A percentile compares a stretch with the other conserved stretches of the same genome.
phyloP scores from a whole-genome alignment of 441 rosid species.

The Gossypium schwendimanii region DNA sequence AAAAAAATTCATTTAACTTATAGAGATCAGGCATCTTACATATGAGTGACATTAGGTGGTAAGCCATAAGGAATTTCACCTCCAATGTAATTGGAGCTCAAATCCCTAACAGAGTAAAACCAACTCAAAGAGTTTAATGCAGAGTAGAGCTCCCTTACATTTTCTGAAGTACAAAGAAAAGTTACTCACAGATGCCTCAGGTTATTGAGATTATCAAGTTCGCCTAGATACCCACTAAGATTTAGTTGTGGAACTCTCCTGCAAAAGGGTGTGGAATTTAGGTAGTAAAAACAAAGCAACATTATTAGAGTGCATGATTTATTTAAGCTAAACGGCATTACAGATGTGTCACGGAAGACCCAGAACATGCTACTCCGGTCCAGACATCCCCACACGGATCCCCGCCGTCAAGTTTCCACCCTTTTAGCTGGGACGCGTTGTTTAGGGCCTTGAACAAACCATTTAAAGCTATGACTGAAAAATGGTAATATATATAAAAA shows the following conservation, averaged over 20 bases:
- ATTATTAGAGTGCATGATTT: neutral
- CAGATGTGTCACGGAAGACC: slow-evolving; percentile 63
- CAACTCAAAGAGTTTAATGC: slow-evolving; percentile 10
- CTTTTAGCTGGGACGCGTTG: slow-evolving; percentile 51
- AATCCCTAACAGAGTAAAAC: slow-evolving; percentile 47
- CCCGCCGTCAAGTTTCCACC: slow-evolving; percentile 67
- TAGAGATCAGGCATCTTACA: slow-evolving; percentile 45
- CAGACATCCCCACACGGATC: slow-evolving; percentile 85
- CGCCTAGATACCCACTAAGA: slow-evolving; percentile 62
- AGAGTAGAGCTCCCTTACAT: slow-evolving; percentile 5
- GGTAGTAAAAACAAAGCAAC: neutral
- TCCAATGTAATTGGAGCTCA: slow-evolving; percentile 57
- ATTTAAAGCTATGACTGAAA: slow-evolving; percentile 59
- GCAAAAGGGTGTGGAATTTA: slow-evolving; percentile 17
- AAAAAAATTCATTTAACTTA: neutral
- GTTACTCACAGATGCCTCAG: slow-evolving; percentile 66
- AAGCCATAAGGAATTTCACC: slow-evolving; percentile 75
- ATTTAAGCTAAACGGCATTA: slow-evolving; percentile 19
- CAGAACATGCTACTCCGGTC: slow-evolving; percentile 77
- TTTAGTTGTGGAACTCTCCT: slow-evolving; percentile 58
- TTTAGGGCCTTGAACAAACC: slow-evolving; percentile 55
- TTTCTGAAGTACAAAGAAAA: slow-evolving; percentile 11
- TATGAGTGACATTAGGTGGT: slow-evolving; percentile 74
- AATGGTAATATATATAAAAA: neutral
- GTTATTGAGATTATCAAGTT: slow-evolving; percentile 56